Base-by-base conservation (phyloP, 768 basidiomycete species). In the Mycena indigotica region DNA sequence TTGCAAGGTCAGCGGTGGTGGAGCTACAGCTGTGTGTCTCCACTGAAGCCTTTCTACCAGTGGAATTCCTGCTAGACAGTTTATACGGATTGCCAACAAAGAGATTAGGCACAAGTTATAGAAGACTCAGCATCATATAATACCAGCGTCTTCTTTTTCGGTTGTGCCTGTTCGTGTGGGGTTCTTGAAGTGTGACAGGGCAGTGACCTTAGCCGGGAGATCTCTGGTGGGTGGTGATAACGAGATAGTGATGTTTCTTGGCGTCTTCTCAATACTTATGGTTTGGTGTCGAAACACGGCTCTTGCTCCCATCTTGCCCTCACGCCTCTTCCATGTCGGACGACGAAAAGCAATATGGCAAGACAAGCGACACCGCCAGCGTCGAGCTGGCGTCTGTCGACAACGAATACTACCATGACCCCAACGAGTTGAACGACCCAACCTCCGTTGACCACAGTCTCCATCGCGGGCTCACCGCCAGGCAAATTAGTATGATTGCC, bases 31-130 rank as follows among this genome's bases (percentile, higher is more conserved):
- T n/a, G n/a, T n/a, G n/a, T n/a, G n/a, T n/a, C n/a, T n/a, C n/a
- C 30, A 30, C 6, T 8, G 21, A 3, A 6, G 6, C 8, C 17
- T 35, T 35, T 17, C 32, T 17, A 8, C 17, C 26, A 63, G 61
- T 53, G 87, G 86, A 1, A 70, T 84, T 38, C 88, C 88, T 10
- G 32, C 56, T 1, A 68, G 70, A 58, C 80, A 81, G 45, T 91
- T 89, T 61, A 70, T 62, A 23, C 80, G 76, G 67, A 80, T 89
- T 54, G 80, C 85, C 19, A 77, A 67, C 48, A 87, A 83, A 65
- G 85, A 89, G 70, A 82, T 88, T 61, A 85, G 73, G 60, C 87
- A 88, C 65, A 88, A 86, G 63, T 68, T 88, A 32, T 88, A 67
- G 29, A n/a, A n/a, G 16, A 45, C 8, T 26, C 46, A 13, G 32